These are phyloP conservation scores for Debaryomyces sp. DNA, from an alignment of 1,139 yeast species.

Conservation along the genomic window DNA sequence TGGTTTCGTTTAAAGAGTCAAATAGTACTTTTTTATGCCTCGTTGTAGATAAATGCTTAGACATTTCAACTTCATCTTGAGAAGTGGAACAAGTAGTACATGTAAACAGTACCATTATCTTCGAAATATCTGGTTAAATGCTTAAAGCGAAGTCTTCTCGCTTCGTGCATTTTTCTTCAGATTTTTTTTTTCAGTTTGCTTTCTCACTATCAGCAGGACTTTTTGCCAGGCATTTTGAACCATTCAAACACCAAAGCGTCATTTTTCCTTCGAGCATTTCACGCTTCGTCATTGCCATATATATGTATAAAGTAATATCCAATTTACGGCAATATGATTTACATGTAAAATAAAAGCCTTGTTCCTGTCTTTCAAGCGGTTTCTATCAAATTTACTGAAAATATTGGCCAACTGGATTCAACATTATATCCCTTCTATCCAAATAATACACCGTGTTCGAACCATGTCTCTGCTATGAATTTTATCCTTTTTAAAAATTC, in stretches of 20 bases:
- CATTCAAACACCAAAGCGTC: not conserved
- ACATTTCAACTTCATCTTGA: constrained; percentile 23
- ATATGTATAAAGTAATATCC: not conserved
- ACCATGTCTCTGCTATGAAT: not conserved
- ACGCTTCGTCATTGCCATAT: not conserved
- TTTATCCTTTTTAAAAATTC: too few species aligned
- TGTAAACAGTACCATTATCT: constrained; percentile 17
- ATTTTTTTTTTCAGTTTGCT: not conserved
- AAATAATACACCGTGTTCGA: not conserved
- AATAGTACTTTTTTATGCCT: constrained; percentile 54
- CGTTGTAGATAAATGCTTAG: constrained; percentile 53
- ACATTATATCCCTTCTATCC: too few species aligned
- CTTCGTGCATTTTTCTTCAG: not conserved
- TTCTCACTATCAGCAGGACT: not conserved
- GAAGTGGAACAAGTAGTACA: constrained; percentile 35
- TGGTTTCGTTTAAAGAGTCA: constrained; percentile 36
- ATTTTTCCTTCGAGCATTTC: not conserved
- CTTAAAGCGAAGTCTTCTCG: not conserved
- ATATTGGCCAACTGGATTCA: not conserved
- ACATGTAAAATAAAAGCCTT: not conserved
- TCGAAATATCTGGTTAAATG: not conserved
- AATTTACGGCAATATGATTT: not conserved
- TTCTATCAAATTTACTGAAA: not conserved
- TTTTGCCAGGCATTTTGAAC: not conserved
- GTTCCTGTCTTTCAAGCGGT: not conserved